Evolutionary conservation across 331 rosid genomes (phyloP), one percentile per base, ranked within the genome.

Genomic region (Rhamnella rubrinervis): DNA sequence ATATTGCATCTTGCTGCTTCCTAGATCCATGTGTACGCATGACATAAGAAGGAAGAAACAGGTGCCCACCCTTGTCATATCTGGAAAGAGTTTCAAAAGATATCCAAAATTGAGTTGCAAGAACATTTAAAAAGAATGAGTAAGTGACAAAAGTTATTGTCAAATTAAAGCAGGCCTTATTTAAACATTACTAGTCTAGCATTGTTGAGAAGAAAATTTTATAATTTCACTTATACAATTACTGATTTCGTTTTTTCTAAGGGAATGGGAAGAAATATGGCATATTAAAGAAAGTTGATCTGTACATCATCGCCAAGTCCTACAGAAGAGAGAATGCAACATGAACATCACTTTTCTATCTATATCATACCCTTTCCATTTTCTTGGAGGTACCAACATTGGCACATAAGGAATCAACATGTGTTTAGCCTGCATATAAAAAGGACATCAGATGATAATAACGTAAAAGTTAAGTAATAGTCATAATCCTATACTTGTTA

Each of bases 21-120:
- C 87, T 76, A 46, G 91, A 91, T 80, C 97, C 96, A 73, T 86
- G 97, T 72, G 96, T 91, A 35, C 93, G 97, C 97, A 91, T 88
- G 69, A 85, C 81, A 83, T 83, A 91, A 26, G 97, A 88, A 65
- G 97, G 97, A 63, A 91, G 76, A 85, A 88, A 91, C 78, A 91
- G 83, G 70, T 91, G 96, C 59, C 97, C 97, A 9, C 96, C 97
- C 77, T 81, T 91, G 81, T 88, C 96, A 75, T 86, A 86, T 68
- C 97, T 91, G 81, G 61, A 76, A 76, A 62, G 39, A 68, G 39
- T 63, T 64, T 56, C 35, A 65, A 47, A 10, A 80, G 56, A 75
- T 46, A 28, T 70, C 46, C 70, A 18, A 63, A 64, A 55, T 61
- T 38, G 58, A 72, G 67, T 60, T 58, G 59, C 72, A 46, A 68